phyloP scores from a whole-genome alignment of 305 asterid genomes.

The Fraxinus paxiana region DNA sequence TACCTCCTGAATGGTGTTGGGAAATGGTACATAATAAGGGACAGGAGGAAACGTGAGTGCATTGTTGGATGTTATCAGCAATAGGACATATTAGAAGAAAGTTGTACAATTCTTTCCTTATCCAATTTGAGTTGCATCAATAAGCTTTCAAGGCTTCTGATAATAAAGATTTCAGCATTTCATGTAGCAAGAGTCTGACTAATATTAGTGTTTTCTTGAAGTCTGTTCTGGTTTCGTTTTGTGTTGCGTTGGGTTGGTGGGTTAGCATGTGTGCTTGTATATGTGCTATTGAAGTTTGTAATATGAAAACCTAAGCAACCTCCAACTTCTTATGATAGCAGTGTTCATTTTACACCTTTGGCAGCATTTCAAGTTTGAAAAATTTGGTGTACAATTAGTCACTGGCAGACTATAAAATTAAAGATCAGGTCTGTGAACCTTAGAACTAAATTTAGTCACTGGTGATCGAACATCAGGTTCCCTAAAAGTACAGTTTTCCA shows the following conservation, averaged over 20 bases:
- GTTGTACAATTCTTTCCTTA: constrained; percentile 31
- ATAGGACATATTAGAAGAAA: constrained; percentile 44
- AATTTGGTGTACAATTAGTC: neutral
- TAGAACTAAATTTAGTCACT: neutral
- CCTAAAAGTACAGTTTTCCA: neutral
- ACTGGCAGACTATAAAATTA: neutral
- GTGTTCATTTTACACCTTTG: neutral
- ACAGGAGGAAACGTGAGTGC: constrained; percentile 47
- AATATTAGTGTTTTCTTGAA: neutral
- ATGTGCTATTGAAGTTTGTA: neutral
- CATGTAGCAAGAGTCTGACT: neutral
- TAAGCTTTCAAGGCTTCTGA: neutral
- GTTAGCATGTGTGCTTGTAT: neutral
- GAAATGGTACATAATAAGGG: constrained; percentile 36
- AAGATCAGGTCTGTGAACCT: neutral
- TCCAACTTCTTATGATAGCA: neutral
- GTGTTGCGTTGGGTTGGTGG: neutral
- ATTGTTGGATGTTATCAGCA: constrained; percentile 53
- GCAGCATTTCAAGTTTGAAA: neutral
- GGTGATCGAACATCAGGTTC: neutral
- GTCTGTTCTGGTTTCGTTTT: neutral
- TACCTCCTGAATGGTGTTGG: constrained; percentile 24
- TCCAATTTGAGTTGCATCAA: neutral
- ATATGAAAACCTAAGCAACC: neutral
- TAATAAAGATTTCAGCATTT: neutral